Evolutionary conservation across 139 green algal genomes (phyloP).

Genomic region (Haematococcus sp.): DNA sequence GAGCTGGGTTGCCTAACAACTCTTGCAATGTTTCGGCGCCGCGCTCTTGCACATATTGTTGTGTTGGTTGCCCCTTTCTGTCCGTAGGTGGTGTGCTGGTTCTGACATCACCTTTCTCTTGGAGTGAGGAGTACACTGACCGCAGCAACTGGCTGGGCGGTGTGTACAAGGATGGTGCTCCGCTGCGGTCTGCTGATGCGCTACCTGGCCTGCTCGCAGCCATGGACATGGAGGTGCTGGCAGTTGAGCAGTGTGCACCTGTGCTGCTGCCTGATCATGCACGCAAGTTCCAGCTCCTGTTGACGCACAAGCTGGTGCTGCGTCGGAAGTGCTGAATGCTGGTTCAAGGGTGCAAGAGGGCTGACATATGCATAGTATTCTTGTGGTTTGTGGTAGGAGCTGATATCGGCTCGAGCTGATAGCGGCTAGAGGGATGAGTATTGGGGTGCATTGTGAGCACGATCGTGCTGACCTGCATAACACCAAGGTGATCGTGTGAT

Average conservation of each 20-base stretch:
- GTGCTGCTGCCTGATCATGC: constrained; percentile 63
- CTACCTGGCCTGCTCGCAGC: constrained; percentile 8
- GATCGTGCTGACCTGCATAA: too few relatives aligned
- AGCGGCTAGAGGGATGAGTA: too few relatives aligned
- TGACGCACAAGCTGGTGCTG: constrained; percentile 42
- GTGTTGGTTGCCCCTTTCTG: too few relatives aligned
- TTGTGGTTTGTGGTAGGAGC: too few relatives aligned
- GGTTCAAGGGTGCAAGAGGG: too few relatives aligned
- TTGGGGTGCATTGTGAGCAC: too few relatives aligned
- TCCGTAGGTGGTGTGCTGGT: constrained; percentile 64
- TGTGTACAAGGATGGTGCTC: constrained; percentile 21
- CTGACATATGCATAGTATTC: too few relatives aligned
- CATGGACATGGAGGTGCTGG: constrained; percentile 15
- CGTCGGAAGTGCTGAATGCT: constrained; percentile 11
- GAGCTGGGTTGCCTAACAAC: too few relatives aligned
- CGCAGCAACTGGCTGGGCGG: constrained; percentile 61
- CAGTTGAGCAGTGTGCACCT: constrained; percentile 43
- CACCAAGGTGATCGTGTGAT: too few relatives aligned
- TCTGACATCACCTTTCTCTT: constrained; percentile 67
- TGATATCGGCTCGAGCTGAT: too few relatives aligned
- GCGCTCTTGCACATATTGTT: background rate
- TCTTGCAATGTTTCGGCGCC: background rate
- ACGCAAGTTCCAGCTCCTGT: constrained; percentile 68
- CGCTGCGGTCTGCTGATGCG: constrained; percentile 13
- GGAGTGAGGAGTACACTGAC: constrained; percentile 67